Evolutionary conservation across 371 early-diverging fungal genomes (phyloP).

Genomic region (Dinochytrium kinnereticum): DNA sequence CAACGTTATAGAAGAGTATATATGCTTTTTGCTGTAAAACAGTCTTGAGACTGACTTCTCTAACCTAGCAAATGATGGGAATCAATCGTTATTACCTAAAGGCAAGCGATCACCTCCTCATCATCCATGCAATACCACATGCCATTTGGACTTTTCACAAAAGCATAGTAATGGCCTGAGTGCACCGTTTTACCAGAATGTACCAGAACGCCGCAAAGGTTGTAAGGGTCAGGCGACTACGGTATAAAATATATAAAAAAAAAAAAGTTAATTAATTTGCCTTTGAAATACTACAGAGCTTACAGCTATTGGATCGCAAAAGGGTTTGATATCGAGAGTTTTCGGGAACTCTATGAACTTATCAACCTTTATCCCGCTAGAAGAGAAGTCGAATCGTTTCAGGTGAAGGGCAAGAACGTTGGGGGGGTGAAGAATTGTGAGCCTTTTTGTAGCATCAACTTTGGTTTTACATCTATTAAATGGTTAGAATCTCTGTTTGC

Average conservation of each 20-base stretch:
- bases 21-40: conserved; percentile 81
- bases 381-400: conserved; percentile 71
- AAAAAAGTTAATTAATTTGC: too few species aligned
- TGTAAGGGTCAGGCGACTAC: conserved; percentile 36
- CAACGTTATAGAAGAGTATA: conserved; percentile 77
- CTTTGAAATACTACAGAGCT: too few species aligned
- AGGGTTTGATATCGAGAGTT: conserved; percentile 45
- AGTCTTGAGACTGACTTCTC: conserved; percentile 62
- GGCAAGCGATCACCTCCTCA: conserved; percentile 57
- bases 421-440: conserved; percentile 76
- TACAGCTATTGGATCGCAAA: conserved; percentile 3
- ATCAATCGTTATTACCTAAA: not conserved
- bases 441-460: conserved; percentile 77
- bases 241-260: not conserved
- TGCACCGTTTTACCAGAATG: conserved; percentile 76
- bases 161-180: conserved; percentile 85
- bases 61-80: conserved; percentile 44
- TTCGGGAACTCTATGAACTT: conserved; percentile 54
- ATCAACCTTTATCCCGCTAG: conserved; percentile 69
- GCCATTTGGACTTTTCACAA: conserved; percentile 74
- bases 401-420: conserved; percentile 73
- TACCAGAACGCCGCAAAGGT: conserved; percentile 77
- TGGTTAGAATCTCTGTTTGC: conserved; percentile 36
- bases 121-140: conserved; percentile 78
- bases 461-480: conserved; percentile 64